Evolutionary conservation across 164 flowering plant genomes (phyloP).

Genomic region (Dillenia suffruticosa): DNA sequence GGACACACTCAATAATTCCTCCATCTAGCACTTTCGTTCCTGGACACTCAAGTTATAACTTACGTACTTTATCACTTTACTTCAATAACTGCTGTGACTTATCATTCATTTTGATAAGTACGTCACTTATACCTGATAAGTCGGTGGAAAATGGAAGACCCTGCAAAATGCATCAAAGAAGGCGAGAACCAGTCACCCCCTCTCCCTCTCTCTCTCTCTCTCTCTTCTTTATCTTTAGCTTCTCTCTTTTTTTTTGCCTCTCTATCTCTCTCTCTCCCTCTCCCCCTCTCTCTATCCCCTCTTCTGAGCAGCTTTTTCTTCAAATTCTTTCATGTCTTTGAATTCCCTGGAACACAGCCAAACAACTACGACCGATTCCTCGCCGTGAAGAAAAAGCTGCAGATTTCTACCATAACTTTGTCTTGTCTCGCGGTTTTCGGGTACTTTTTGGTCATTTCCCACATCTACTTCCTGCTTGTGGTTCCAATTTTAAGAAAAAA

Average conservation of each 20-base stretch:
- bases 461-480: background rate
- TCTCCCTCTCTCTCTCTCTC: constrained; percentile 17
- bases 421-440: background rate
- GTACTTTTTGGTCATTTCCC: background rate
- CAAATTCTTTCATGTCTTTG: background rate
- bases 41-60: no score
- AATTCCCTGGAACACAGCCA: constrained; percentile 21
- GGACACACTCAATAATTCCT: no score
- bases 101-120: background rate
- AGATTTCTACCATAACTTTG: background rate
- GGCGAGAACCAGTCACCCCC: constrained; percentile 33
- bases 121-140: constrained; percentile 26
- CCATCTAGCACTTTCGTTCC: no score
- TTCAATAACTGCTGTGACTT: no score
- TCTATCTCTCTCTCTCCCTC: constrained; percentile 15
- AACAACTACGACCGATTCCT: background rate
- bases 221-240: constrained; percentile 13
- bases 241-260: constrained; percentile 11
- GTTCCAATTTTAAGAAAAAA: background rate
- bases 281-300: constrained; percentile 14
- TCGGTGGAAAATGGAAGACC: constrained; percentile 22
- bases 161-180: constrained; percentile 55
- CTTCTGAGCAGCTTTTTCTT: constrained; percentile 2
- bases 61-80: no score
- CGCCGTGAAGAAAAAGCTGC: background rate